Evolutionary conservation across 768 basidiomycete species (phyloP), one percentile per base, ranked within the genome.

Genomic region (Scleroderma bovista): DNA sequence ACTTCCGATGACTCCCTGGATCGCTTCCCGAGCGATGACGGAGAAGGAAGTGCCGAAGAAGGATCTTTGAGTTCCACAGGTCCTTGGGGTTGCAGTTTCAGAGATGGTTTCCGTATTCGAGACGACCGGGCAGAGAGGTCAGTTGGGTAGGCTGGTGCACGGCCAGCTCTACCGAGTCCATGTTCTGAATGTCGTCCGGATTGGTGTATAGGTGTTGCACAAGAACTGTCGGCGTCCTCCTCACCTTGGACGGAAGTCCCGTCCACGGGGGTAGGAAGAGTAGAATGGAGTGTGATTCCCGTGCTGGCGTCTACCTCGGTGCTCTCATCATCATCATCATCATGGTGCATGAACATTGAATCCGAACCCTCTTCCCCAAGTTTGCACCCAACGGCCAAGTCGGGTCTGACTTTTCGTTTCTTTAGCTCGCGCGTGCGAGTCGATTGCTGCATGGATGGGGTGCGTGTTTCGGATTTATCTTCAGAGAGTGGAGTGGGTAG

Each of bases 301-400:
- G 68, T 52, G 6, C 69, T 72, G 29, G 84, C 73, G 53, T 86
- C 81, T 11, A 84, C 80, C 36, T 82, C 78, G 42, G 67, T 72
- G 48, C 74, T 82, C 60, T 84, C 82, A 50, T 85, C 83, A 24
- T 75, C 79, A 24, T 75, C 79, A 3, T 75, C 60, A 55, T 85
- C 83, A 24, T 71, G 68, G 13, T 80, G 74, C 33, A 83, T 71
- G 52, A 76, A 80, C 23, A 83, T 78, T 1, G 73, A 78, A 45
- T 64, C 51, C 17, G 67, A 57, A 31, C 56, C 65, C 41, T 55
- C 59, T 42, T 54, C 65, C 58, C 51, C 67, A 34, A 54, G 57
- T 8, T 50, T 58, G 45, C 71, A 60, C 32, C 59, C 65, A 19
- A 73, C 53, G n/a, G 69, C 66, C 47, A 58, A 31, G 45, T 60